Base-by-base conservation (phyloP, 306 rosid genomes). In the Luffa acutangula region DNA sequence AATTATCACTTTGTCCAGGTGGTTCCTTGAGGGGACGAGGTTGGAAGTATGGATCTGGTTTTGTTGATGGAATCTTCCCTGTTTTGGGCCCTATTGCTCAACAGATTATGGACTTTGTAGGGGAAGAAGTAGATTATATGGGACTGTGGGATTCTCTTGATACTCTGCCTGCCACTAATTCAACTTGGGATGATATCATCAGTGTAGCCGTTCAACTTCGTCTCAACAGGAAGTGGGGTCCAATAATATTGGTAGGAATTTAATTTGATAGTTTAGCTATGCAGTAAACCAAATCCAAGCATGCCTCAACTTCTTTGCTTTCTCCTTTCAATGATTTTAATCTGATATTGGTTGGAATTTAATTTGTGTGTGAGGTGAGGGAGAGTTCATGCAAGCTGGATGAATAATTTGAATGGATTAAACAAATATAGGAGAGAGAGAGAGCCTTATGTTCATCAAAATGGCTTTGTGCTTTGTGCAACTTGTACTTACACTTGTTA, bases 11-110 rank as follows among this genome's bases (percentile, higher is more conserved):
- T 9, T 85, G 79, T 56, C 31, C 83, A 95, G 98, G 97, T 85
- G 98, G 98, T 82, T 95, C 98, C 75, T 73, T 92, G 82, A 89
- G 98, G 83, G 97, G 98, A 75, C 80, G 87, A 59, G 97, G 98
- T 63, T 95, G 97, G 97, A 90, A 91, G 83, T 92, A 85, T 46
- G 98, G 98, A 84, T 95, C 98, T 46, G 98, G 98, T 6, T 95
- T 95, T 85, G 97, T 95, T 20, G 98, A 95, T 80, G 97, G 97
- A 34, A 86, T 92, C 74, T 95, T 95, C 79, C 98, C 96, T 0
- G 93, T 92, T 62, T 78, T 95, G 88, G 88, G 98, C 79, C 91
- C 96, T 36, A 84, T 81, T 74, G 97, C 90, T 45, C 86, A 81
- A 85, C 58, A 83, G 85, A 88, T 92, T 81, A 81, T 95, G 82